A percentile compares a stretch with the other conserved stretches of the same genome.
phyloP scores from a whole-genome alignment of 768 basidiomycete genomes.

The Cystoderma amianthinum region DNA sequence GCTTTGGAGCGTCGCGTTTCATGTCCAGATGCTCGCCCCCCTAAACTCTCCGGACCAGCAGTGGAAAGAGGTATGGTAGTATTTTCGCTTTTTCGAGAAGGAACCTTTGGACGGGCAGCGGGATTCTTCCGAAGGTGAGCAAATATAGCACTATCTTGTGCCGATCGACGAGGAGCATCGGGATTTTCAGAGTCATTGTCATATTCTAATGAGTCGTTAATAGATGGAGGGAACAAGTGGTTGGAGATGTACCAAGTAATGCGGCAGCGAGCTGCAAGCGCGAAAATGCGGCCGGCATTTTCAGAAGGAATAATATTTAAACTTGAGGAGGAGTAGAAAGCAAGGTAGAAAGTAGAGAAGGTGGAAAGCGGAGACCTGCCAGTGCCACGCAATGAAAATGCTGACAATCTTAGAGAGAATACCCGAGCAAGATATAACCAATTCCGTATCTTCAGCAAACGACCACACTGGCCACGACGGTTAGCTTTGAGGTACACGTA shows the following conservation, averaged over 20 bases:
- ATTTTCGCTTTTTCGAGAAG: conserved; percentile 54
- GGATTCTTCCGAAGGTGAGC: conserved; percentile 62
- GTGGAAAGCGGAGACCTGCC: background rate
- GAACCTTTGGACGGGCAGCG: conserved; percentile 33
- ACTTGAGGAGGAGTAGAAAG: too few species aligned
- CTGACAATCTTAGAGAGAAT: too few species aligned
- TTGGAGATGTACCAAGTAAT: conserved; percentile 54
- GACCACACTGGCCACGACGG: too few species aligned
- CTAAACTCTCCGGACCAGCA: conserved; percentile 39
- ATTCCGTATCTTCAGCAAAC: too few species aligned
- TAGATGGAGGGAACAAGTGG: background rate
- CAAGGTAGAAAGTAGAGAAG: conserved; percentile 1
- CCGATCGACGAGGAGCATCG: conserved; percentile 50
- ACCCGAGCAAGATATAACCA: too few species aligned
- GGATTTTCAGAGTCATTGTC: conserved; percentile 81
- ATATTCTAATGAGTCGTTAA: conserved; percentile 51
- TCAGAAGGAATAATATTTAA: too few species aligned
- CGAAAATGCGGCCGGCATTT: conserved; percentile 53
- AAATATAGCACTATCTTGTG: conserved; percentile 83
- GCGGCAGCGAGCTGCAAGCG: conserved; percentile 85
- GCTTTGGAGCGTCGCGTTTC: conserved; percentile 42
- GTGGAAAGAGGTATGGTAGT: conserved; percentile 63
- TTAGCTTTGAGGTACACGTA: too few species aligned
- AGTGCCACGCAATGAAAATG: too few species aligned
- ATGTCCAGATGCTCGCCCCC: conserved; percentile 38